Evolutionary conservation across 2,329 filamentous ascomycete genomes (phyloP).

Genomic region (Nothophoma quercina): DNA sequence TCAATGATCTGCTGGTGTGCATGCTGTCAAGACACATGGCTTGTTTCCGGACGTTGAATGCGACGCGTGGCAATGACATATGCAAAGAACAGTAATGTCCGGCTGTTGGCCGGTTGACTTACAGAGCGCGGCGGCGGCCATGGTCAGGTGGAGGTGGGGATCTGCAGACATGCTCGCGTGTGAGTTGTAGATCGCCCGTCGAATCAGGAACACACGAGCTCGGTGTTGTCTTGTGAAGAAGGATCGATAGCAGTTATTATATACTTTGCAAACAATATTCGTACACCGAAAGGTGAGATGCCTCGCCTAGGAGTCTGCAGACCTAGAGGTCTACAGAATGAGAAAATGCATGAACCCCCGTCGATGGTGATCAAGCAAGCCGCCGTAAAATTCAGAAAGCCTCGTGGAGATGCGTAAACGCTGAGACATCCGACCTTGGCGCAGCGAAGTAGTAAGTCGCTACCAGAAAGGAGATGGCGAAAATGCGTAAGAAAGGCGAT

Average conservation of each 20-base stretch:
- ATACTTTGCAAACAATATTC: slow-evolving; percentile 26
- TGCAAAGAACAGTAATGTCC: slow-evolving; percentile 13
- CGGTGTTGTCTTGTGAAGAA: background rate
- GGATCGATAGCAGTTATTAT: slow-evolving; percentile 26
- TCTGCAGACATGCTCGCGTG: slow-evolving; percentile 5
- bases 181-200: slow-evolving; percentile 3
- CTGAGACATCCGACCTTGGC: slow-evolving; percentile 13
- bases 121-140: background rate
- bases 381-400: slow-evolving; percentile 4
- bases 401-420: slow-evolving; percentile 13
- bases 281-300: slow-evolving; percentile 19
- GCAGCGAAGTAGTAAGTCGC: slow-evolving; percentile 1
- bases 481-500: slow-evolving; percentile 1
- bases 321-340: slow-evolving; percentile 6
- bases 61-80: slow-evolving; percentile 30
- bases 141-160: slow-evolving; percentile 1
- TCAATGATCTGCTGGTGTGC: slow-evolving; percentile 4
- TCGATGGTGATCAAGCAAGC: slow-evolving; percentile 4
- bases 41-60: slow-evolving; percentile 14
- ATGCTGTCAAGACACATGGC: slow-evolving; percentile 4
- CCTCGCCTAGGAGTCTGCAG: slow-evolving; percentile 21
- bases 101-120: slow-evolving; percentile 8
- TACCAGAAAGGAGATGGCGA: background rate
- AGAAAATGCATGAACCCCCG: slow-evolving; percentile 3
- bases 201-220: background rate